These are phyloP conservation scores for Agrocybe praecox DNA, from an alignment of 768 basidiomycete genomes.

Conservation along the genomic window DNA sequence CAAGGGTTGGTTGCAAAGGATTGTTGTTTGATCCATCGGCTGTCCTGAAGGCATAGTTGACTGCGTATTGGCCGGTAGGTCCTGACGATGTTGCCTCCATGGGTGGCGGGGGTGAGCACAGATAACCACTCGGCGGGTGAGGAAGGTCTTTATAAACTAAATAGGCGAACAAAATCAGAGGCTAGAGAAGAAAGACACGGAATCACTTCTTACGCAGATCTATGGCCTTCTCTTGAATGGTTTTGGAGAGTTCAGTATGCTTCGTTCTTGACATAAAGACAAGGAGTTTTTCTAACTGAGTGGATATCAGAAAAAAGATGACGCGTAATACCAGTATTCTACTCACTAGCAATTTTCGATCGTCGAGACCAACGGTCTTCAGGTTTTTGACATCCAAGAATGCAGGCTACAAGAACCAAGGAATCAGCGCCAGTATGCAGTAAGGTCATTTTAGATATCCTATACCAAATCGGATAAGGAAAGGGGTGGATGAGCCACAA, in stretches of 20 bases:
- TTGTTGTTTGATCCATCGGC: constrained; percentile 68
- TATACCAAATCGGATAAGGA: constrained; percentile 31
- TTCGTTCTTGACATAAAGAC: constrained; percentile 58
- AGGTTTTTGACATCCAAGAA: constrained; percentile 48
- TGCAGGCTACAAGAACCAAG: constrained; percentile 38
- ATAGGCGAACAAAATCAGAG: constrained; percentile 17
- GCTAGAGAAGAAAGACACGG: constrained; percentile 1
- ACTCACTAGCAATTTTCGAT: constrained; percentile 62
- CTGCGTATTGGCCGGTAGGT: constrained; percentile 15
- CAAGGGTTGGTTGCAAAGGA: constrained; percentile 53
- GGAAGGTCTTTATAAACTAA: constrained; percentile 81
- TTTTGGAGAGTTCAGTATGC: constrained; percentile 28
- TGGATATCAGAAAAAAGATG: neutral
- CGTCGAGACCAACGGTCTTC: constrained; percentile 47
- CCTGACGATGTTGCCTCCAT: constrained; percentile 7
- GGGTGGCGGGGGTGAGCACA: constrained; percentile 26
- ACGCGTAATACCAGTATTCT: constrained; percentile 1
- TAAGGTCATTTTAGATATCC: neutral
- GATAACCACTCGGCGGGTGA: constrained; percentile 65
- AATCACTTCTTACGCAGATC: constrained; percentile 47
- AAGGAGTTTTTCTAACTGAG: constrained; percentile 65
- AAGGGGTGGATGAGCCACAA: constrained; percentile 30
- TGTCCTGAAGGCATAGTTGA: constrained; percentile 55
- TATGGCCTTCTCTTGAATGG: constrained; percentile 54
- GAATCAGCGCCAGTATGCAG: neutral